phyloP scores from a whole-genome alignment of 2,329 filamentous ascomycete genomes.

The Endoconidiophora laricicola region DNA sequence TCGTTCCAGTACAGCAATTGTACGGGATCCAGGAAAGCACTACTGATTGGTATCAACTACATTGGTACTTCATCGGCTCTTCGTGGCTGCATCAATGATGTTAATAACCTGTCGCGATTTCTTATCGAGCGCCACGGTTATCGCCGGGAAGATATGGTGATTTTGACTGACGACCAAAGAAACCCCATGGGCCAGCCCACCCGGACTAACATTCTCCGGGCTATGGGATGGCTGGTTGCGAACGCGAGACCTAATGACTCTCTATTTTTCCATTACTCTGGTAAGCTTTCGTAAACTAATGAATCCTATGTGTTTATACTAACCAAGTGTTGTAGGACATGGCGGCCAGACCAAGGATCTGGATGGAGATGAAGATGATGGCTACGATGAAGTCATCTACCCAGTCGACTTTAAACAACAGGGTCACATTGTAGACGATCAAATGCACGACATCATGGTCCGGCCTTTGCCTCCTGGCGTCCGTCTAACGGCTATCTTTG shows the following conservation, averaged over 20 bases:
- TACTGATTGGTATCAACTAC: conserved; percentile 46
- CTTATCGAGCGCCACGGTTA: conserved; percentile 37
- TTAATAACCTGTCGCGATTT: conserved; percentile 42
- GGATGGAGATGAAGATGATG: conserved; percentile 40
- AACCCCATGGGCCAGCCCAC: conserved; percentile 40
- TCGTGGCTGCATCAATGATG: conserved; percentile 42
- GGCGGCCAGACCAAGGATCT: conserved; percentile 38
- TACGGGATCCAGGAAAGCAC: conserved; percentile 55
- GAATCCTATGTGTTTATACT: not conserved
- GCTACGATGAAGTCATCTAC: conserved; percentile 41
- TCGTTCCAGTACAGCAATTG: conserved; percentile 84
- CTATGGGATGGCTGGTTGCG: conserved; percentile 43
- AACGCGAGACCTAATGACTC: conserved; percentile 39
- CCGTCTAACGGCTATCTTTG: conserved; percentile 39
- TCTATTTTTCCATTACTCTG: conserved; percentile 44
- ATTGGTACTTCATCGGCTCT: conserved; percentile 39
- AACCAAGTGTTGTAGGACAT: conserved; percentile 23
- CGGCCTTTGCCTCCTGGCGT: conserved; percentile 47
- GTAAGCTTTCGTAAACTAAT: not conserved
- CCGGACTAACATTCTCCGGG: conserved; percentile 36
- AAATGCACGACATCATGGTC: conserved; percentile 49
- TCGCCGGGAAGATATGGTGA: conserved; percentile 41
- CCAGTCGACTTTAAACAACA: conserved; percentile 36
- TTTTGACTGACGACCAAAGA: conserved; percentile 39
- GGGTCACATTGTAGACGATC: conserved; percentile 40